Evolutionary conservation across 192 early-diverging fungal species (phyloP).

Genomic region (Diversispora epigaea): DNA sequence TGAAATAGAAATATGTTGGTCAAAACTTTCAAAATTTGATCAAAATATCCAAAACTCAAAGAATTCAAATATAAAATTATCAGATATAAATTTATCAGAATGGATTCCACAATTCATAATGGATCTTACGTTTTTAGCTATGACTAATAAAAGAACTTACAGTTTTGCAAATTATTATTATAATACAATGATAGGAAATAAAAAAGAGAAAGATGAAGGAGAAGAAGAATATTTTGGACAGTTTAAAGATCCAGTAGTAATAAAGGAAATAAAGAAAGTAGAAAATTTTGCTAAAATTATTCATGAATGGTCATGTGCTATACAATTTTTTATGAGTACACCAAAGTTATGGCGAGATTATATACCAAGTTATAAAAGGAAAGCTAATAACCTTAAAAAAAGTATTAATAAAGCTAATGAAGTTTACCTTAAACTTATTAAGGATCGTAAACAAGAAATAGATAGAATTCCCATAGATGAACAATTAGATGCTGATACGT

Average conservation of each 20-base stretch:
- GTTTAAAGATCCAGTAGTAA: too few species aligned
- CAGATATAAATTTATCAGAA: slow-evolving; percentile 11
- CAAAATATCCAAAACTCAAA: neutral
- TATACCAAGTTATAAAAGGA: neutral
- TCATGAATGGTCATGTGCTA: neutral
- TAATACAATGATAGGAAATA: neutral
- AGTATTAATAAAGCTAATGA: neutral
- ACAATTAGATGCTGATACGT: neutral
- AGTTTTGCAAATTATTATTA: slow-evolving; percentile 20
- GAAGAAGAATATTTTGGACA: too few species aligned
- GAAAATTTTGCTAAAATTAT: slow-evolving; percentile 19
- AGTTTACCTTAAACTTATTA: neutral
- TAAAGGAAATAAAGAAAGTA: neutral
- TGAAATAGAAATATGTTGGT: slow-evolving; percentile 28
- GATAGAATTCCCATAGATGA: neutral
- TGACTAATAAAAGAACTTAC: slow-evolving; percentile 5
- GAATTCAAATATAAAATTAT: neutral
- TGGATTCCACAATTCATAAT: slow-evolving; percentile 5
- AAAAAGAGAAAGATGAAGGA: too few species aligned
- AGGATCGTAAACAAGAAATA: slow-evolving; percentile 18
- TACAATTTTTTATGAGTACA: slow-evolving; percentile 21
- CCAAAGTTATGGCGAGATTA: slow-evolving; percentile 1
- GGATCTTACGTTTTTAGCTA: neutral
- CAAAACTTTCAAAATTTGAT: neutral
- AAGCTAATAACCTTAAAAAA: neutral